Evolutionary conservation across 2,329 filamentous ascomycete genomes (phyloP), one percentile per base, ranked within the genome.

Genomic region (Chaetomium sp.): DNA sequence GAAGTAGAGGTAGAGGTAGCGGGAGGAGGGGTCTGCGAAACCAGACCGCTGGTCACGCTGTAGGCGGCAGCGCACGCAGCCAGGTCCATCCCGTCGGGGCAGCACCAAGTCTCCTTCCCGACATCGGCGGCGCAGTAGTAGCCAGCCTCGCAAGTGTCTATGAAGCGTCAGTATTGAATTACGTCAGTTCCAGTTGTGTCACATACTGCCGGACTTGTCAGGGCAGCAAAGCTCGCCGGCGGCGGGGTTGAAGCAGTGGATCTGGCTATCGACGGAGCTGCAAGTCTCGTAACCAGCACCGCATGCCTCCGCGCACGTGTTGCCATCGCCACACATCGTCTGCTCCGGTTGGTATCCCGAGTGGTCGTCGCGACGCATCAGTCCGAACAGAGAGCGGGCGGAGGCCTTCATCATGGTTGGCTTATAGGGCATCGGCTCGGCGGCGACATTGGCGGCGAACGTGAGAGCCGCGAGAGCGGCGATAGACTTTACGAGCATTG

Each of bases 41-140:
- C 69, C 53, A 85, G 76, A 44, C 69, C 69, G 52, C 78, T 80
- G 36, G 75, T 71, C 53, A 79, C 69, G 45, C 67, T 70, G 62
- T 77, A 78, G 35, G 71, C 73, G 52, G 71, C 69, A 54, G 82
- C 82, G 69, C 83, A 86, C 46, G 77, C 69, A 33, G 69, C 69
- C 49, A 84, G 72, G 59, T 76, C 72, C 74, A 79, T 73, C 58
- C 71, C 74, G 44, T 83, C 70, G 43, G 81, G 80, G 70, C 83
- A 86, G 74, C 83, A 86, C 73, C 79, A 79, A 37, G 82, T 84
- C 55, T 75, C 71, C 53, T 70, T 68, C 45, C 68, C 64, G 52
- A 69, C 67, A 66, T 84, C 77, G 61, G 77, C 72, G n/a, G 80
- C 76, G 72, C 84, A 86, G 74, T 80, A 86, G 73, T 79, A 86